Percentiles rank a stretch among this genome's conserved stretches.
phyloP scores from a whole-genome alignment of 768 basidiomycete genomes.

The Fomitopsis serialis region DNA sequence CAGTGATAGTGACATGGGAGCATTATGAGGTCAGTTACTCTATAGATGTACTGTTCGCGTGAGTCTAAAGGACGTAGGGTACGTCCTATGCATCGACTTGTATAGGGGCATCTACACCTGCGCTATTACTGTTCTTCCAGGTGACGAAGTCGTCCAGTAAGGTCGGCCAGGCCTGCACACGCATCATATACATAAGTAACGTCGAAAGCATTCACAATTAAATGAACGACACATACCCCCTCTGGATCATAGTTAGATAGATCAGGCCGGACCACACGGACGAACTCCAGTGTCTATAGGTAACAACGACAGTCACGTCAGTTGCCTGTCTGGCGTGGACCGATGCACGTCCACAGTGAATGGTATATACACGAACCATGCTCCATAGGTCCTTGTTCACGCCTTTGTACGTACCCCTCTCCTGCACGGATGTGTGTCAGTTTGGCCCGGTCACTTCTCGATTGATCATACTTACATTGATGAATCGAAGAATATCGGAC shows the following conservation, averaged over 20 bases:
- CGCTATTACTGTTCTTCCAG: slow-evolving; percentile 44
- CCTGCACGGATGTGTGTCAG: slow-evolving; percentile 16
- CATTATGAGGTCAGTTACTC: too few species aligned
- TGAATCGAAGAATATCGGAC: slow-evolving; percentile 59
- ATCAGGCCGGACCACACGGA: slow-evolving; percentile 50
- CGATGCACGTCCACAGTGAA: not conserved
- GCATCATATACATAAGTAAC: slow-evolving; percentile 9
- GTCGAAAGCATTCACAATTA: slow-evolving; percentile 12
- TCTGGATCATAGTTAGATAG: slow-evolving; percentile 70
- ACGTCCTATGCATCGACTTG: not conserved
- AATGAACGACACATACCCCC: slow-evolving; percentile 41
- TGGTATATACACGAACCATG: slow-evolving; percentile 48
- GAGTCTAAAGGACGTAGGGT: too few species aligned
- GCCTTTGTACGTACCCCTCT: slow-evolving; percentile 60
- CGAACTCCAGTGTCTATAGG: slow-evolving; percentile 71
- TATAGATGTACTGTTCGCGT: too few species aligned
- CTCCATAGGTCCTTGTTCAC: slow-evolving; percentile 84
- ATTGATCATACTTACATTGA: slow-evolving; percentile 40
- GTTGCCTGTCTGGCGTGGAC: too few species aligned
- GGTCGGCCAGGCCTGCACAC: slow-evolving; percentile 71
- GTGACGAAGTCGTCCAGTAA: slow-evolving; percentile 73
- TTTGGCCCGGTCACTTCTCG: not conserved
- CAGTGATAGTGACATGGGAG: too few species aligned
- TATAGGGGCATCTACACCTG: not conserved
- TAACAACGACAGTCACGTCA: not conserved